Percentiles rank a stretch among this genome's conserved stretches.
These are phyloP conservation scores for Cordyceps tenuipes DNA, from an alignment of 2,329 filamentous ascomycete genomes.

Conservation along the genomic window DNA sequence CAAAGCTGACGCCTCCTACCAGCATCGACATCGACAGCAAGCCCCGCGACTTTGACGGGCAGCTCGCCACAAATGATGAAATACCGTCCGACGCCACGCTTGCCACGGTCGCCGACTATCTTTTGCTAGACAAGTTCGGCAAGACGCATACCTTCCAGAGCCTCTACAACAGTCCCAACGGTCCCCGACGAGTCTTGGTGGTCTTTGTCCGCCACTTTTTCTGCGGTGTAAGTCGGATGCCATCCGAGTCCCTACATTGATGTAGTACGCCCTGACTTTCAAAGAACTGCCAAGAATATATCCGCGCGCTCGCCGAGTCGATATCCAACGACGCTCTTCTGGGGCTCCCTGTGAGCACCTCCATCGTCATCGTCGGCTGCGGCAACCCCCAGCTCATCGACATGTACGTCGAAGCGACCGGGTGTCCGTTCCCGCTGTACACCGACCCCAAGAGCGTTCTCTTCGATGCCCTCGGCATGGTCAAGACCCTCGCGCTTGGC, in stretches of 20 bases:
- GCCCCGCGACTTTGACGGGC: slow-evolving; percentile 46
- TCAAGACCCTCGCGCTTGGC: slow-evolving; percentile 53
- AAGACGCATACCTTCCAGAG: slow-evolving; percentile 54
- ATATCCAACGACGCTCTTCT: slow-evolving; percentile 45
- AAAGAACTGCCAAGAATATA: slow-evolving; percentile 69
- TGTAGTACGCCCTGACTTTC: background rate
- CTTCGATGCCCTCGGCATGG: slow-evolving; percentile 62
- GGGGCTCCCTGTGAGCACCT: slow-evolving; percentile 46
- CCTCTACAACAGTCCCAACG: slow-evolving; percentile 48
- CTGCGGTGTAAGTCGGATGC: slow-evolving; percentile 54
- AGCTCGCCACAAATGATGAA: slow-evolving; percentile 46
- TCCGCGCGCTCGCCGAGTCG: slow-evolving; percentile 51
- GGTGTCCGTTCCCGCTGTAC: slow-evolving; percentile 67
- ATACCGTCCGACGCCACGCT: slow-evolving; percentile 43
- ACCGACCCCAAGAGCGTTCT: slow-evolving; percentile 62
- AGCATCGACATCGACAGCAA: slow-evolving; percentile 29
- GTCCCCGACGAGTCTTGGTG: slow-evolving; percentile 51
- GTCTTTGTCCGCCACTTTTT: slow-evolving; percentile 76
- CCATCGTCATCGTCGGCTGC: slow-evolving; percentile 64
- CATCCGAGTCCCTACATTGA: background rate
- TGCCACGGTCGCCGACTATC: slow-evolving; percentile 43
- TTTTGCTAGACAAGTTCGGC: slow-evolving; percentile 54
- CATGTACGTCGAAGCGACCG: slow-evolving; percentile 53
- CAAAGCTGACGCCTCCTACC: slow-evolving; percentile 15
- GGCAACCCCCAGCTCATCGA: slow-evolving; percentile 60